Evolutionary conservation across 176 grass and related monocot species (phyloP).

Genomic region (Pontederia paniculata): DNA sequence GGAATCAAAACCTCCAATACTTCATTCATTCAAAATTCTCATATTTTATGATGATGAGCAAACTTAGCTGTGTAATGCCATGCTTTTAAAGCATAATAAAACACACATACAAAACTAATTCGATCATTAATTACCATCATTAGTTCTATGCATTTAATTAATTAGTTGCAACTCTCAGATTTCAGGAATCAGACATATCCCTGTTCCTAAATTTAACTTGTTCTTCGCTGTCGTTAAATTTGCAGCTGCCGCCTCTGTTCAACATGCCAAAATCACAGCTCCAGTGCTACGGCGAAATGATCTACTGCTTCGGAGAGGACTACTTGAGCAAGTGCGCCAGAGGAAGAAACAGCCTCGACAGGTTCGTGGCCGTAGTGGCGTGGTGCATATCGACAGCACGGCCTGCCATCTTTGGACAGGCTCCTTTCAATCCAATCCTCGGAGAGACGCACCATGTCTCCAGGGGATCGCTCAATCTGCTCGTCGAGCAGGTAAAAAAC

Average conservation of each 20-base stretch:
- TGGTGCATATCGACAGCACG: constrained; percentile 91
- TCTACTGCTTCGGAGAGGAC: constrained; percentile 63
- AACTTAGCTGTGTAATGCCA: no score
- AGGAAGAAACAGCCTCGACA: constrained; percentile 38
- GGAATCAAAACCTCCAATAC: no score
- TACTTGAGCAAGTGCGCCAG: constrained; percentile 31
- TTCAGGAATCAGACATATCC: no score
- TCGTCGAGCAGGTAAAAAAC: constrained; percentile 97
- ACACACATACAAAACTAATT: no score
- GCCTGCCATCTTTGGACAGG: constrained; percentile 72
- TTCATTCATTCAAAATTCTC: no score
- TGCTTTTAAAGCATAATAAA: no score
- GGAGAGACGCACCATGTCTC: constrained; percentile 95
- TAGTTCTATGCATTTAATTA: no score
- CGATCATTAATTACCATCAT: no score
- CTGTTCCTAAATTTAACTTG: no score
- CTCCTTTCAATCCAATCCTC: constrained; percentile 82
- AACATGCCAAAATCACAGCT: constrained; percentile 98
- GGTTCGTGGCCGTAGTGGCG: constrained; percentile 49
- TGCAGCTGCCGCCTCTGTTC: constrained; percentile 76
- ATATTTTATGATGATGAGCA: no score
- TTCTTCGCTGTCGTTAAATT: not conserved
- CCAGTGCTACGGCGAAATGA: constrained; percentile 71
- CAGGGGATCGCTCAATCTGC: constrained; percentile 47
- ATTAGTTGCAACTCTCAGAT: no score